Evolutionary conservation across 2,329 filamentous ascomycete species (phyloP).

Genomic region (Arthroderma uncinatum): DNA sequence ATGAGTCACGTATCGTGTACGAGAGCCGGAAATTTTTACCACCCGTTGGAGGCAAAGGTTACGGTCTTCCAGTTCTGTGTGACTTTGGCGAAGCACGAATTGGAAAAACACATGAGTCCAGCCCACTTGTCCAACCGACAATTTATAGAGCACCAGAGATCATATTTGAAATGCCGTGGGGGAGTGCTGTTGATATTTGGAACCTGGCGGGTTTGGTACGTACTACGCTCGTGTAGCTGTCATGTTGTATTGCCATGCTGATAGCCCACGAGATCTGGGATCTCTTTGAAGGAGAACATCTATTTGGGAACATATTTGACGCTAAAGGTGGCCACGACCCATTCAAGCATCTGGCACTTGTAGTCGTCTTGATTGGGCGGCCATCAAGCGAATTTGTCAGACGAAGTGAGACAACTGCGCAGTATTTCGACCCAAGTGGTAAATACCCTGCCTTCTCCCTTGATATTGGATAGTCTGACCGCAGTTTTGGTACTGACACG

Average conservation of each 20-base stretch:
- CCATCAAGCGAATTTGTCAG: slow-evolving; percentile 6
- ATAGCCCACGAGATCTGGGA: slow-evolving; percentile 16
- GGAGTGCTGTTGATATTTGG: slow-evolving; percentile 24
- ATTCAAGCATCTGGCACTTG: slow-evolving; percentile 5
- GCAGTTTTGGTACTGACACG: too few relatives aligned
- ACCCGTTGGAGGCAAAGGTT: slow-evolving; percentile 2
- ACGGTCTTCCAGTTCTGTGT: slow-evolving; percentile 19
- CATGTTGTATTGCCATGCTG: slow-evolving; percentile 13
- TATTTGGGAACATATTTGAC: slow-evolving; percentile 9
- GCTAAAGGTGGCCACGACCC: not conserved
- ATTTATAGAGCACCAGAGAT: slow-evolving; percentile 24
- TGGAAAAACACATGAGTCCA: slow-evolving; percentile 14
- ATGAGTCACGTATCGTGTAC: slow-evolving; percentile 18
- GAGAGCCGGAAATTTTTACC: slow-evolving; percentile 19
- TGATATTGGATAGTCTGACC: too few relatives aligned
- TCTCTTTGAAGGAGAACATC: slow-evolving; percentile 13
- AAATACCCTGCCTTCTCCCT: not conserved
- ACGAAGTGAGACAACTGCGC: not conserved
- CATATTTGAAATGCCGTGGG: slow-evolving; percentile 22
- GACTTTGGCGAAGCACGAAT: slow-evolving; percentile 23
- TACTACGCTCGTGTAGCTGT: not conserved
- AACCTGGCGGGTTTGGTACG: slow-evolving; percentile 15
- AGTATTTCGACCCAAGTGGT: slow-evolving; percentile 10
- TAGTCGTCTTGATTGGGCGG: slow-evolving; percentile 1
- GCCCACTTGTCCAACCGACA: slow-evolving; percentile 18